phyloP scores from a whole-genome alignment of 2,329 filamentous ascomycete genomes.

The Colletotrichum aenigma region DNA sequence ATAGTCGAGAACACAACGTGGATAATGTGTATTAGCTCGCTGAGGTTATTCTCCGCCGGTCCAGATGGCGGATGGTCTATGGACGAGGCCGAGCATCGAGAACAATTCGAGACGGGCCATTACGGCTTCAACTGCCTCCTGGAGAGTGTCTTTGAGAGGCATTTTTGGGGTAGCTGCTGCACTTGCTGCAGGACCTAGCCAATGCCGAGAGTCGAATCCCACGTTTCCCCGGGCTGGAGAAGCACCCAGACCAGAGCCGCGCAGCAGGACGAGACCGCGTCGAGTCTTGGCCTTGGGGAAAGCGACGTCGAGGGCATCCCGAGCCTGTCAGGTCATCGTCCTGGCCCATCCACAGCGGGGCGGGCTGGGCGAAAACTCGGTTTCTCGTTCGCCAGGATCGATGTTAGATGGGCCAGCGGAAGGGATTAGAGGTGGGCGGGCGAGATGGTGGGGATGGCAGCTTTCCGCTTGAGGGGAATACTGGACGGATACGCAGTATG shows the following conservation, averaged over 20 bases:
- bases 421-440: constrained; percentile 4
- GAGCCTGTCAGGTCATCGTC: neutral
- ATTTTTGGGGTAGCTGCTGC: neutral
- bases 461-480: constrained; percentile 7
- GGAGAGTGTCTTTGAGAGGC: neutral
- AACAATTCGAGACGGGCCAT: neutral
- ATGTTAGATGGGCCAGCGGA: neutral
- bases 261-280: neutral
- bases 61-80: neutral
- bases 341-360: neutral
- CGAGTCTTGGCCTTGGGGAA: constrained; percentile 5
- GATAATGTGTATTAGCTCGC: neutral
- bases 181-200: neutral
- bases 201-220: neutral
- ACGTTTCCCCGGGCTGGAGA: neutral
- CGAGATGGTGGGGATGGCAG: neutral
- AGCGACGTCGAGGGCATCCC: neutral
- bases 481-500: constrained; percentile 7
- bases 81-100: neutral
- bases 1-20: neutral
- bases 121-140: neutral
- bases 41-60: constrained; percentile 2
- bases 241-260: neutral
- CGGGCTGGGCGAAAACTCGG: neutral
- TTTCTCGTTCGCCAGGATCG: neutral